These are phyloP conservation scores for Penicillium maclennaniae DNA, from an alignment of 495 filamentous ascomycete species.

Conservation along the genomic window DNA sequence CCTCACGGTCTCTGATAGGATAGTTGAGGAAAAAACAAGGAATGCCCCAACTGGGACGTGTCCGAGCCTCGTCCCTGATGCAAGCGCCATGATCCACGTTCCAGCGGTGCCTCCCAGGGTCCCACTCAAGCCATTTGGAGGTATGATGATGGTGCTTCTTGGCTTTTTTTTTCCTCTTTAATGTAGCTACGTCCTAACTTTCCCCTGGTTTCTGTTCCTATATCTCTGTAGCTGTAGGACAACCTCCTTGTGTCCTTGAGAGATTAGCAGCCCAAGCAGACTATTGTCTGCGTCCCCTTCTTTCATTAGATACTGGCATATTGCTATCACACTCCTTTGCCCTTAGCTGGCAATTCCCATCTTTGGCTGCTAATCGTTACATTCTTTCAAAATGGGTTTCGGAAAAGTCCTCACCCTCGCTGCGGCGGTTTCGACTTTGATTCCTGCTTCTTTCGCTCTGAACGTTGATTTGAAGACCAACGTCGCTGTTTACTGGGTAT, in stretches of 20 bases:
- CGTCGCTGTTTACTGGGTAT: constrained; percentile 63
- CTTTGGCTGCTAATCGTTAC: constrained; percentile 24
- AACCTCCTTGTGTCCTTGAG: constrained; percentile 25
- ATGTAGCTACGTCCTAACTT: neutral
- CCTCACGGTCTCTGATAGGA: too few relatives aligned
- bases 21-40: too few relatives aligned
- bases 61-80: too few relatives aligned
- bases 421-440: constrained; percentile 28
- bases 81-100: too few relatives aligned
- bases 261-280: constrained; percentile 31
- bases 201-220: neutral
- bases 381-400: constrained; percentile 29
- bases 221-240: constrained; percentile 4
- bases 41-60: too few relatives aligned
- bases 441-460: constrained; percentile 44
- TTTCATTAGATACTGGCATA: constrained; percentile 22
- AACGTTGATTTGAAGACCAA: constrained; percentile 48
- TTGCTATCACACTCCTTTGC: constrained; percentile 18
- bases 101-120: too few relatives aligned
- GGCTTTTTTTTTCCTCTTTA: neutral
- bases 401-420: constrained; percentile 24
- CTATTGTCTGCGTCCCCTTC: constrained; percentile 51
- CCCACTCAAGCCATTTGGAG: too few relatives aligned
- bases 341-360: constrained; percentile 12
- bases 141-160: neutral